phyloP scores from a whole-genome alignment of 805 yeast species.

The Starmerella apicola region DNA sequence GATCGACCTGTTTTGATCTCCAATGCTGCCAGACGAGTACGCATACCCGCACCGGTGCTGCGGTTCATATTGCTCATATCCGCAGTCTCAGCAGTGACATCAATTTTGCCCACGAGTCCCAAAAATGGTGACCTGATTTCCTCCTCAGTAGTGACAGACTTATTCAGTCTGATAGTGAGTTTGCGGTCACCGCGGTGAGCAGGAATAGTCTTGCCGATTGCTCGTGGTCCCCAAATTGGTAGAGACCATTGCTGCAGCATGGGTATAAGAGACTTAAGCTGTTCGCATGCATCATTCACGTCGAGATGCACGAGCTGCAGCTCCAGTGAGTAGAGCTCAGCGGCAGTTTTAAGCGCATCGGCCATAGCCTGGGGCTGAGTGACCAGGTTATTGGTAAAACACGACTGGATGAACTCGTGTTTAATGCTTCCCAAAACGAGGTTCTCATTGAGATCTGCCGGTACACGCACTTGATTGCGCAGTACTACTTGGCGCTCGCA shows the following conservation, averaged over 20 bases:
- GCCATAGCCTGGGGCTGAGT: conserved; percentile 10
- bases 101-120: conserved; percentile 83
- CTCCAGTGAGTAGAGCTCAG: conserved; percentile 27
- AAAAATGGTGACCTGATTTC: conserved; percentile 81
- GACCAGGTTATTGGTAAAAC: conserved; percentile 32
- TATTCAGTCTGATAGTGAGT: conserved; percentile 35
- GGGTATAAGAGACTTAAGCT: conserved; percentile 40
- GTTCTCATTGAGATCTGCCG: conserved; percentile 41
- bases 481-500: conserved; percentile 67
- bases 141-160: conserved; percentile 65
- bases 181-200: conserved; percentile 6
- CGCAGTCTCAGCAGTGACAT: conserved; percentile 63
- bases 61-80: conserved; percentile 8
- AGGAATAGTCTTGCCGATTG: conserved; percentile 21
- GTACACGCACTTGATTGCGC: conserved; percentile 42
- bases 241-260: conserved; percentile 26
- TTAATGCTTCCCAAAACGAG: conserved; percentile 71
- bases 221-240: conserved; percentile 27
- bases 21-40: conserved; percentile 51
- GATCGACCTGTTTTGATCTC: conserved; percentile 77
- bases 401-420: conserved; percentile 60
- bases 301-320: conserved; percentile 42
- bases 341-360: conserved; percentile 24
- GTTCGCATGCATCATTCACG: conserved; percentile 39
- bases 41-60: conserved; percentile 25